These are phyloP conservation scores for Pleurotus djamor DNA, from an alignment of 768 basidiomycete species.

Conservation along the genomic window DNA sequence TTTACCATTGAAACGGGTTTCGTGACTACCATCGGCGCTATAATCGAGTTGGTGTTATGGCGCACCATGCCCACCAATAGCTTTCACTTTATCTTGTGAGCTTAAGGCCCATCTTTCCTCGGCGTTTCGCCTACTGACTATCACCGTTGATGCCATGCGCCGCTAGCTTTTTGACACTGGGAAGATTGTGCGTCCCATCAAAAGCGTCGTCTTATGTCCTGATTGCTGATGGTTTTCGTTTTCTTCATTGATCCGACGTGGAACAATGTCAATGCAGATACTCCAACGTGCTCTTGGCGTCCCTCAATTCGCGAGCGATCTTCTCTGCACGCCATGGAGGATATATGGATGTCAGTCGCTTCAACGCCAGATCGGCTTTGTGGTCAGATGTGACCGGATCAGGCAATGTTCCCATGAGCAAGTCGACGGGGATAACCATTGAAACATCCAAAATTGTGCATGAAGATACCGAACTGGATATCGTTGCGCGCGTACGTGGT, in stretches of 20 bases:
- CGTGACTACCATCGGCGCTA: slow-evolving; percentile 9
- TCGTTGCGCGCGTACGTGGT: not conserved
- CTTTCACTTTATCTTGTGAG: slow-evolving; percentile 11
- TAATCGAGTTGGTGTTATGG: slow-evolving; percentile 8
- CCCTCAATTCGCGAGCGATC: slow-evolving; percentile 2
- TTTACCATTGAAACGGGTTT: slow-evolving; percentile 11
- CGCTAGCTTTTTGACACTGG: not conserved
- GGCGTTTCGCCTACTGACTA: too few relatives aligned
- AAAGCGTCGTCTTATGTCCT: too few relatives aligned
- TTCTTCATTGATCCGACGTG: not conserved
- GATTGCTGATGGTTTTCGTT: too few relatives aligned
- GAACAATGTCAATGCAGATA: not conserved
- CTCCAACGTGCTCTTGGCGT: slow-evolving; percentile 5
- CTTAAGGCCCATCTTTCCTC: not conserved
- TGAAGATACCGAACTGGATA: not conserved
- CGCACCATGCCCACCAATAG: slow-evolving; percentile 8
- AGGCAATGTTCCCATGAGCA: not conserved
- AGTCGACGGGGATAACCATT: not conserved
- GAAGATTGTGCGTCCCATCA: slow-evolving; percentile 1
- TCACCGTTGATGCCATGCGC: too few relatives aligned
- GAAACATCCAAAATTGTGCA: slow-evolving; percentile 9
- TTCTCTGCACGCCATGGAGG: not conserved
- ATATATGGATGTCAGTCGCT: not conserved
- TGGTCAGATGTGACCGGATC: slow-evolving; percentile 1
- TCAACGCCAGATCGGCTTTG: not conserved